Evolutionary conservation across 2,329 filamentous ascomycete species (phyloP).

Genomic region (Sporothrix brasiliensis): DNA sequence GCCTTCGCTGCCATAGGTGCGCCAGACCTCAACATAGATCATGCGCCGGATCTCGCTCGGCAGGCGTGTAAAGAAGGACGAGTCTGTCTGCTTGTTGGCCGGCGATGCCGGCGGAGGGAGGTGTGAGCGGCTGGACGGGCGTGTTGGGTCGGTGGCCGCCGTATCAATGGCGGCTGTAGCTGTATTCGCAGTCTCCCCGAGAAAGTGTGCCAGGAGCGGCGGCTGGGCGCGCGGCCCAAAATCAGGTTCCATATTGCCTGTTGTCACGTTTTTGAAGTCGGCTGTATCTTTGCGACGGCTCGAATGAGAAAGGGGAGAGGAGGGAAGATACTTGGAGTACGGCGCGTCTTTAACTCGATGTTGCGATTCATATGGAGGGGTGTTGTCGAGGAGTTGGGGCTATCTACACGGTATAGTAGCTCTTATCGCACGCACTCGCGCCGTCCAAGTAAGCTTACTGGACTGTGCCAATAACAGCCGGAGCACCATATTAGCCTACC

Average conservation of each 20-base stretch:
- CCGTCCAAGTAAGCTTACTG: background rate
- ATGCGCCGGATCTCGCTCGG: constrained; percentile 42
- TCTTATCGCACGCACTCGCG: background rate
- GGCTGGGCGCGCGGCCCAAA: background rate
- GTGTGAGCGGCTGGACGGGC: background rate
- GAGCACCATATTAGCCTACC: background rate
- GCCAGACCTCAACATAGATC: constrained; percentile 42
- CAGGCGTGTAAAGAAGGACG: constrained; percentile 40
- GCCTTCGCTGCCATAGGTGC: constrained; percentile 29
- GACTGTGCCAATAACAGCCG: background rate
- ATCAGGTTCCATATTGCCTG: background rate
- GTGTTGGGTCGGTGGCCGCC: no score
- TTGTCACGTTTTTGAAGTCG: background rate
- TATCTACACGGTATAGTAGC: background rate
- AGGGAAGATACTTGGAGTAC: background rate
- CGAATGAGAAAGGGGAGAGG: background rate
- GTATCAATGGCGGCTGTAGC: background rate
- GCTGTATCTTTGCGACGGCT: background rate
- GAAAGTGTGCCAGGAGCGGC: constrained; percentile 22
- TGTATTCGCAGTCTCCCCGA: background rate
- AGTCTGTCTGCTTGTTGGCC: constrained; percentile 52
- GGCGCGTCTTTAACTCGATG: background rate
- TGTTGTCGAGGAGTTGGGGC: background rate
- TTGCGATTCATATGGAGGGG: constrained; percentile 11
- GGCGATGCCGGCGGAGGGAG: background rate